Percentiles rank a stretch among this genome's conserved stretches.
phyloP scores from a whole-genome alignment of 176 grass and related monocot species.

The Phragmites australis region DNA sequence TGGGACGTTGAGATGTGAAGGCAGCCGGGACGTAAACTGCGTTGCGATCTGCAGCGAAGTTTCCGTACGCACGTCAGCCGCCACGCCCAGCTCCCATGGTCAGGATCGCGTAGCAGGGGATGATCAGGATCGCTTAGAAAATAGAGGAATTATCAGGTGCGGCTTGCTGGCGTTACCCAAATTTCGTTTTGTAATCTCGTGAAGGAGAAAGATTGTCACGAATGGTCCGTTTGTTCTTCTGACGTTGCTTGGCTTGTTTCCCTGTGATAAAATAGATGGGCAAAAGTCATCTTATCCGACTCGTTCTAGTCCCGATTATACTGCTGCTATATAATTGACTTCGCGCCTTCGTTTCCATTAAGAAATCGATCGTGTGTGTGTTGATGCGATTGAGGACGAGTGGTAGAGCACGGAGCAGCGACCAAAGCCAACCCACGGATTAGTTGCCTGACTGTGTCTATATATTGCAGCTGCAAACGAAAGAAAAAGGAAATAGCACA shows the following conservation, averaged over 20 bases:
- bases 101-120: not conserved
- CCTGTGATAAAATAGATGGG: not conserved
- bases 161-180: not conserved
- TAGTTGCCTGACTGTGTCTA: not conserved
- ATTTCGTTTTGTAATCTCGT: not conserved
- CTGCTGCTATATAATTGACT: slow-evolving; percentile 19
- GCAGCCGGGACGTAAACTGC: not conserved
- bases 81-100: not conserved
- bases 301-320: not conserved
- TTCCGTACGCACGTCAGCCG: slow-evolving; percentile 1
- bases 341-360: not conserved
- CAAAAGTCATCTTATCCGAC: slow-evolving; percentile 26
- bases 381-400: not conserved
- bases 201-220: not conserved
- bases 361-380: not conserved
- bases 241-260: not conserved
- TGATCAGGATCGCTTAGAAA: not conserved
- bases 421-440: not conserved
- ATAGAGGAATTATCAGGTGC: not conserved
- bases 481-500: not conserved
- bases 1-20: not conserved
- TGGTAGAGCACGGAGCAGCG: slow-evolving; percentile 14
- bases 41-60: not conserved
- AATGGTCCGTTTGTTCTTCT: not conserved
- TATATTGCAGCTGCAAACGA: not conserved